Percentiles rank a stretch among this genome's conserved stretches.
These are phyloP conservation scores for Melaleuca quinquenervia DNA, from an alignment of 345 rosid species.

Conservation along the genomic window DNA sequence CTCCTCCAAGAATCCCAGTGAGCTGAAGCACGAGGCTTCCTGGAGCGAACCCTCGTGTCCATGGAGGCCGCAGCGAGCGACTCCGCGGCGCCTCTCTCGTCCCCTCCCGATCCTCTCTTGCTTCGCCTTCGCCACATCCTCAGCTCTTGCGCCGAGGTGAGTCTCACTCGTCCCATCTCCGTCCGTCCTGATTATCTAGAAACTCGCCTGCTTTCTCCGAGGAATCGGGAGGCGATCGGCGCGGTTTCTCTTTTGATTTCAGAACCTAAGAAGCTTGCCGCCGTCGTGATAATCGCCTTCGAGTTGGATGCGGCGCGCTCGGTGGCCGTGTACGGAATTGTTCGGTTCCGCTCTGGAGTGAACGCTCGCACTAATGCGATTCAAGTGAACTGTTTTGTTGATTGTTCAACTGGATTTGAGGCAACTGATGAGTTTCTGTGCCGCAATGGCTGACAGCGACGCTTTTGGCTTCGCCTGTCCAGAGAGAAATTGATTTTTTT, in stretches of 20 bases:
- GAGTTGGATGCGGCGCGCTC: background rate
- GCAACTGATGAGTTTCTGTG: background rate
- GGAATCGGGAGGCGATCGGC: background rate
- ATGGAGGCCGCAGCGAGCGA: background rate
- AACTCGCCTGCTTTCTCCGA: background rate
- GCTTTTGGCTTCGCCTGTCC: background rate
- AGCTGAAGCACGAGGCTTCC: background rate
- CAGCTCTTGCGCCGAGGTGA: constrained; percentile 18
- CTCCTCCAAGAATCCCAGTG: background rate
- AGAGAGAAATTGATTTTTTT: background rate
- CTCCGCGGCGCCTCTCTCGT: background rate
- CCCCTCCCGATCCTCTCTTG: constrained; percentile 7
- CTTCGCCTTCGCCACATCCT: constrained; percentile 32
- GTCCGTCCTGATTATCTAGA: background rate
- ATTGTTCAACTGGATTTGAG: background rate
- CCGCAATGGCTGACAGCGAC: background rate
- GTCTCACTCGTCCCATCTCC: constrained; percentile 1
- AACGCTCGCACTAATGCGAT: background rate
- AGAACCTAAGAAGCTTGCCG: background rate
- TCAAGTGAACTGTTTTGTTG: background rate
- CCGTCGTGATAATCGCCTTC: background rate
- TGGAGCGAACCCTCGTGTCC: background rate
- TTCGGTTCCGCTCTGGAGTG: background rate
- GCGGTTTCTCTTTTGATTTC: background rate
- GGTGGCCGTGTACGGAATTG: background rate